Base-by-base conservation (phyloP, 176 grass and related monocot genomes). In the Tillandsia fasciculata region DNA sequence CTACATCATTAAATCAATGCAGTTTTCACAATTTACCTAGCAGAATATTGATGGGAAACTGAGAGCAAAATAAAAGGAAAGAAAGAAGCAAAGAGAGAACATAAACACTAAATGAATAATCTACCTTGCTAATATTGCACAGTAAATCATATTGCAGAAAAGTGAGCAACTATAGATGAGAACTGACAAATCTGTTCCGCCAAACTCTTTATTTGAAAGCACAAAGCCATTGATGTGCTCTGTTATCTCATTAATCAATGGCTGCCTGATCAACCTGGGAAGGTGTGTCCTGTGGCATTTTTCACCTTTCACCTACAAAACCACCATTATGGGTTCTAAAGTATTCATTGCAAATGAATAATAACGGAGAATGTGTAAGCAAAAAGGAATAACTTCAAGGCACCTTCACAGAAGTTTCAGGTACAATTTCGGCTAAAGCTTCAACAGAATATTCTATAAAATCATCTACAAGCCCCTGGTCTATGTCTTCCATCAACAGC, bases 81-180 rank as follows among this genome's bases (percentile, higher is more conserved):
- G 18, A 12, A 48, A 47, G 2, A 15, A 57, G 53, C 12, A 42
- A 28, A 7, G n/a, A 52, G 2, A 2, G 9, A 49, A 11, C 1
- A 49, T 6, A 23, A 54, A 11, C 42, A 53, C 15, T 9, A 2
- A 68, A 42, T 22, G 65, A 66, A 51, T 12, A 57, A 15, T 27
- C 67, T 65, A 96, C 91, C 92, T 96, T 72, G 86, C 75, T 64
- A 96, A 59, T 48, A 89, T 52, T 26, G 86, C 79, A 47, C 78
- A 82, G 64, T 87, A 70, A 53, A 85, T 80, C 53, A 86, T 69
- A 80, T 91, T 91, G 83, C 88, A 96, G 63, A 96, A 72, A 76
- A 96, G 76, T 49, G 88, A 87, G 53, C 92, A 96, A 52, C 67
- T 53, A 73, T 82, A 91, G n/a, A 89, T 66, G 66, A 83, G 83